phyloP scores from a whole-genome alignment of 805 yeast species.

The Pichia nanzhaoensis region DNA sequence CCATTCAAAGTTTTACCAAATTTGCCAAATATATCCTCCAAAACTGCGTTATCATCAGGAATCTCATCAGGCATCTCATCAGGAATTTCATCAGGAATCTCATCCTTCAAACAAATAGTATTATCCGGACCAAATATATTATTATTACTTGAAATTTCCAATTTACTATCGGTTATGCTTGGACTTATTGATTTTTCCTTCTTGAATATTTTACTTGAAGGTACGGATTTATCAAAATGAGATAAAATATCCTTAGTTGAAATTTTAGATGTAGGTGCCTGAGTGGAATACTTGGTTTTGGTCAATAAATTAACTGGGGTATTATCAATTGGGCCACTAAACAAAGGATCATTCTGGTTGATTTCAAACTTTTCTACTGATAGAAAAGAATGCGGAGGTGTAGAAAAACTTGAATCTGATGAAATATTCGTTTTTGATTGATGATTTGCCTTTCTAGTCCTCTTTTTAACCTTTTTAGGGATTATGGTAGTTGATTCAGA shows the following conservation, averaged over 20 bases:
- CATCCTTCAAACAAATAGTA: not conserved
- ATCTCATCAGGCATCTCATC: not conserved
- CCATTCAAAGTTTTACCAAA: slow-evolving; percentile 9
- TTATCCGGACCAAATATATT: not conserved
- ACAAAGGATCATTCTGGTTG: slow-evolving; percentile 15
- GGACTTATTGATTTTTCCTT: not conserved
- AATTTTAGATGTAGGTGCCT: slow-evolving; percentile 7
- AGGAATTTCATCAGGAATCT: not conserved
- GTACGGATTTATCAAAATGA: slow-evolving; percentile 16
- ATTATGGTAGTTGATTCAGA: slow-evolving; percentile 1
- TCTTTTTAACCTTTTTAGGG: slow-evolving; percentile 1
- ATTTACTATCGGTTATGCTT: too few species aligned
- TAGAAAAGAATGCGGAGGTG: slow-evolving; percentile 15
- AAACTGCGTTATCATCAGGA: not conserved
- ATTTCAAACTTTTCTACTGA: slow-evolving; percentile 22
- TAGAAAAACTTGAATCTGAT: not conserved
- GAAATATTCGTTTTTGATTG: not conserved
- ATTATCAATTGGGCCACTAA: slow-evolving; percentile 9
- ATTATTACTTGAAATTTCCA: not conserved
- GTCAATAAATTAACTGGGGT: slow-evolving; percentile 11
- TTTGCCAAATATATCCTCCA: not conserved
- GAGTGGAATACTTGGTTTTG: not conserved
- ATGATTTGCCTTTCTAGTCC: slow-evolving; percentile 1
- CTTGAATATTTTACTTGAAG: slow-evolving; percentile 14
- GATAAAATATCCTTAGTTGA: slow-evolving; percentile 13